A percentile compares a stretch with the other conserved stretches of the same genome.
Evolutionary conservation across 2,329 filamentous ascomycete genomes (phyloP).

Genomic region (Ilyonectria robusta): DNA sequence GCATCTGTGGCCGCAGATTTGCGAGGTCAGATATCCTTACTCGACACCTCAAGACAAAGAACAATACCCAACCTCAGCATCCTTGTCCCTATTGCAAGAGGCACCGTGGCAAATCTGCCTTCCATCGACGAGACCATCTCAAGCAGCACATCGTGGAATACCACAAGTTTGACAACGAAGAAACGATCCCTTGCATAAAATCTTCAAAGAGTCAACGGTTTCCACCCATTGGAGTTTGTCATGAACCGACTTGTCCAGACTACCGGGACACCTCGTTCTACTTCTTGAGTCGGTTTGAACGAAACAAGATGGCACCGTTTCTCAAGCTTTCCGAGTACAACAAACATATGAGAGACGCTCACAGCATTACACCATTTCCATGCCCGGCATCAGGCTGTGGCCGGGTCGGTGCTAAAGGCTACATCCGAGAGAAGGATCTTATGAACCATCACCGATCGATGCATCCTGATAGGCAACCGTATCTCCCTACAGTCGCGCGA

Average conservation of each 20-base stretch:
- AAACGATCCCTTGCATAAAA: neutral
- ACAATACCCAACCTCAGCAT: neutral
- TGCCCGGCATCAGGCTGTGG: neutral
- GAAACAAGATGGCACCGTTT: neutral
- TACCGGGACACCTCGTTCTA: slow-evolving; percentile 6
- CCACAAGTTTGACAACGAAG: neutral
- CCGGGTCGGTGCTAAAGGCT: slow-evolving; percentile 2
- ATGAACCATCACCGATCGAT: neutral
- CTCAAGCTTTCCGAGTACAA: neutral
- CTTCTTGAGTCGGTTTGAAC: neutral
- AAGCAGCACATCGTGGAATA: slow-evolving; percentile 7
- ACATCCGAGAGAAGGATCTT: neutral
- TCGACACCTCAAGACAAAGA: slow-evolving; percentile 7
- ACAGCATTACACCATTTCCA: neutral
- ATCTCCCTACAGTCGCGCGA: no score
- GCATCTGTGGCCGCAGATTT: slow-evolving; percentile 1
- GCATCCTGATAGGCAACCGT: neutral
- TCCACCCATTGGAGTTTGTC: neutral
- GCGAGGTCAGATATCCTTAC: neutral
- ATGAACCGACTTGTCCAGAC: neutral
- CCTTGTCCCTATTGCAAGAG: slow-evolving; percentile 2
- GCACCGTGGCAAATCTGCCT: neutral
- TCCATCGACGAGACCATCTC: slow-evolving; percentile 12
- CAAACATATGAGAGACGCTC: slow-evolving; percentile 1
- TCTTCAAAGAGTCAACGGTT: fast-evolving